These are phyloP conservation scores for Trifolium dubium DNA, from an alignment of 306 rosid genomes.

Conservation along the genomic window DNA sequence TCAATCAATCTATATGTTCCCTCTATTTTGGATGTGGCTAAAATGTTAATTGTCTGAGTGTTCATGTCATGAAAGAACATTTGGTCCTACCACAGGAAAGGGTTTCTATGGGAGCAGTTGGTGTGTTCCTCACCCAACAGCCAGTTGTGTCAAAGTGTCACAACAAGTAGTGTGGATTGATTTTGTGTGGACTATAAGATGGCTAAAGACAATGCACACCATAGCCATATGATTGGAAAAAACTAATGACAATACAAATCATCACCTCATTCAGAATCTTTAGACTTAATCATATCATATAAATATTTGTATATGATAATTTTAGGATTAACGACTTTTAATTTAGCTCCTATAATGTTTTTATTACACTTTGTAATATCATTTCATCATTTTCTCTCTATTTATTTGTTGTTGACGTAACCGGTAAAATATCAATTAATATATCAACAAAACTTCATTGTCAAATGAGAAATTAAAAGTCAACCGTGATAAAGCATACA, in stretches of 20 bases:
- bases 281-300: not conserved
- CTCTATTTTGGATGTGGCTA: constrained; percentile 4
- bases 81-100: constrained; percentile 36
- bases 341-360: too few relatives aligned
- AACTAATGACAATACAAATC: constrained; percentile 39
- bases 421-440: too few relatives aligned
- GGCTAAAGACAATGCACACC: constrained; percentile 12
- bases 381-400: too few relatives aligned
- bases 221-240: constrained; percentile 45
- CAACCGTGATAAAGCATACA: too few relatives aligned
- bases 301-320: too few relatives aligned
- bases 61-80: constrained; percentile 33
- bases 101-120: constrained; percentile 45
- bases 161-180: constrained; percentile 9
- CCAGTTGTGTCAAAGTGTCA: constrained; percentile 45
- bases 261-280: not conserved
- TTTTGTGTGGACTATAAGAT: constrained; percentile 54
- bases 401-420: too few relatives aligned
- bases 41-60: constrained; percentile 20
- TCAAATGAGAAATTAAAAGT: too few relatives aligned
- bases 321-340: too few relatives aligned
- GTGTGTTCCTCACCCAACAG: constrained; percentile 57
- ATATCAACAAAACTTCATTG: too few relatives aligned
- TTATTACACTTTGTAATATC: too few relatives aligned
- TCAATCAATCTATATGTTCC: not conserved